Percentiles rank a stretch among this genome's conserved stretches.
Evolutionary conservation across 2,329 filamentous ascomycete genomes (phyloP).

Genomic region (Aspergillus neoniger): DNA sequence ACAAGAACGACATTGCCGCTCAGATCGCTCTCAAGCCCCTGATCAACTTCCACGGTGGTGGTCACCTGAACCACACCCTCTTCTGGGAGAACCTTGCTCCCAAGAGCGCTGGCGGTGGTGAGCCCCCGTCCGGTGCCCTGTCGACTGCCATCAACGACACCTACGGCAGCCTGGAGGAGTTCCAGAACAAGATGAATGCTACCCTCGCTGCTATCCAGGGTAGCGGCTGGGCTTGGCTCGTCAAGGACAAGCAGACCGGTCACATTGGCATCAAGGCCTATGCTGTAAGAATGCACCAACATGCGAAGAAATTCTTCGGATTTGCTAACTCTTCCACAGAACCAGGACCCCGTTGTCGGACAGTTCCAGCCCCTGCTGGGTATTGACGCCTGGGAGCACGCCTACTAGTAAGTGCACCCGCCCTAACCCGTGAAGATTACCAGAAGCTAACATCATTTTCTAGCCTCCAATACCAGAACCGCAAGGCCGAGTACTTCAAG

Average conservation of each 20-base stretch:
- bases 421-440: not conserved
- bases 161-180: slow-evolving; percentile 60
- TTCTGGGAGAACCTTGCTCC: slow-evolving; percentile 71
- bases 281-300: slow-evolving; percentile 48
- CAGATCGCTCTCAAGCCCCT: slow-evolving; percentile 62
- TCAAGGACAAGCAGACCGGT: slow-evolving; percentile 63
- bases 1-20: slow-evolving; percentile 55
- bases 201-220: slow-evolving; percentile 67
- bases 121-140: slow-evolving; percentile 61
- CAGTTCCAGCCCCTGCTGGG: slow-evolving; percentile 80
- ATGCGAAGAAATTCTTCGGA: not conserved
- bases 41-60: slow-evolving; percentile 67
- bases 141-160: slow-evolving; percentile 60
- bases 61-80: slow-evolving; percentile 64
- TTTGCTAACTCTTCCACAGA: slow-evolving; percentile 43
- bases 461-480: slow-evolving; percentile 89
- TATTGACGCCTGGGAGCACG: slow-evolving; percentile 95
- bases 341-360: slow-evolving; percentile 87
- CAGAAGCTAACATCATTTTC: slow-evolving; percentile 24
- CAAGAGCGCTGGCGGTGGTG: slow-evolving; percentile 62
- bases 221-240: slow-evolving; percentile 65
- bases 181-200: slow-evolving; percentile 66
- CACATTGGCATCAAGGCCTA: slow-evolving; percentile 63
- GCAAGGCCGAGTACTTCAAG: slow-evolving; percentile 93
- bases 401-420: slow-evolving; percentile 68